These are phyloP conservation scores for Arbutus unedo DNA, from an alignment of 148 eudicot species.

Conservation along the genomic window DNA sequence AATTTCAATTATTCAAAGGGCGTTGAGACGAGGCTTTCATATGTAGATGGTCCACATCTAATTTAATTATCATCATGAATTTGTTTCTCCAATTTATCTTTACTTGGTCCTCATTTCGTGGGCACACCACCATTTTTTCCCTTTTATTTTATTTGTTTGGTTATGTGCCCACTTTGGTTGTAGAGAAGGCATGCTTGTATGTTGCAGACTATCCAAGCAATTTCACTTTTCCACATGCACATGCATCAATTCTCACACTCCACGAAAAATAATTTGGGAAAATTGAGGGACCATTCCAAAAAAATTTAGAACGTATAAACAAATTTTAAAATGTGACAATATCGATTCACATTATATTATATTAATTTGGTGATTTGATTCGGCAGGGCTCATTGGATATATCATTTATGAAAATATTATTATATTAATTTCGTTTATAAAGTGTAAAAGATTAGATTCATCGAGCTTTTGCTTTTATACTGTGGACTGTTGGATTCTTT, in stretches of 20 bases:
- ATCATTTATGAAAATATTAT: too few species aligned
- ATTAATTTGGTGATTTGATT: too few species aligned
- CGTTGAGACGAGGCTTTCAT: background rate
- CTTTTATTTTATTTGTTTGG: background rate
- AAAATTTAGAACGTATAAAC: background rate
- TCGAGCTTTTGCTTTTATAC: too few species aligned
- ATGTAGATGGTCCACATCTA: background rate
- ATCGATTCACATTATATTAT: background rate
- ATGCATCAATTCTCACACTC: background rate
- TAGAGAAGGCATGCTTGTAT: conserved; percentile 18
- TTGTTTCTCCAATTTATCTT: background rate
- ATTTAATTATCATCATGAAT: background rate
- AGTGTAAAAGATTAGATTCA: too few species aligned
- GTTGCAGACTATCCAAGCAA: conserved; percentile 5
- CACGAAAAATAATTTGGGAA: background rate
- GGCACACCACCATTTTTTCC: background rate
- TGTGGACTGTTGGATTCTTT: too few species aligned
- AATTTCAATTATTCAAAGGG: background rate
- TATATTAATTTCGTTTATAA: too few species aligned
- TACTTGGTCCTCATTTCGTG: background rate
- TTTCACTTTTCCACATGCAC: conserved; percentile 13
- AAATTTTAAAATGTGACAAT: background rate
- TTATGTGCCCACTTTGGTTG: conserved; percentile 18
- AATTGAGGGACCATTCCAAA: background rate
- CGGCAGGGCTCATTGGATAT: too few species aligned